These are phyloP conservation scores for Isoetes taiwanensis DNA, from an alignment of 75 land plant species.

Conservation along the genomic window DNA sequence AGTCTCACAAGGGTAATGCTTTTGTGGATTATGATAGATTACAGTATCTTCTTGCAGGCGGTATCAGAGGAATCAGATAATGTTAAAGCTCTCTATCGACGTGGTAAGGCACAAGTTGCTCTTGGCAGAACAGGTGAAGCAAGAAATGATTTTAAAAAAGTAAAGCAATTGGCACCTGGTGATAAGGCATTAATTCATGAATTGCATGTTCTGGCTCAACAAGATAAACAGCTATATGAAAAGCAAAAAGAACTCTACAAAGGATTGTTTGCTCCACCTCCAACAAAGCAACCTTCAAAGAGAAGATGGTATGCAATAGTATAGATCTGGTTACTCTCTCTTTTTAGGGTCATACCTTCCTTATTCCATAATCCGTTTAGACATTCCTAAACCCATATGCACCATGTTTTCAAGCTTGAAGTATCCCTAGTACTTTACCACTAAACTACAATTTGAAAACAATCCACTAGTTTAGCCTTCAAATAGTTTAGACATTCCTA, in stretches of 20 bases:
- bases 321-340: slow-evolving; percentile 49
- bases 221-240: slow-evolving; percentile 71
- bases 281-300: slow-evolving; percentile 34
- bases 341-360: slow-evolving; percentile 16
- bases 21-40: no score
- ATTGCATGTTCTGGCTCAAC: slow-evolving; percentile 51
- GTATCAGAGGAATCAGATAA: slow-evolving; percentile 80
- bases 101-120: slow-evolving; percentile 87
- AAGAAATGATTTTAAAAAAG: slow-evolving; percentile 70
- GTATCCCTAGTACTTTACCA: no score
- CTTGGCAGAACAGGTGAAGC: slow-evolving; percentile 85
- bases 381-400: no score
- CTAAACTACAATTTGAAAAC: no score
- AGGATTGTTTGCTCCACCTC: slow-evolving; percentile 73
- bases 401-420: no score
- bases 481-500: no score
- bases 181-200: slow-evolving; percentile 71
- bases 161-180: slow-evolving; percentile 51
- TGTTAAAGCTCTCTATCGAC: slow-evolving; percentile 76
- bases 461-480: no score
- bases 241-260: slow-evolving; percentile 93
- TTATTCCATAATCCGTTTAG: no score
- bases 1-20: no score
- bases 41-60: no score
- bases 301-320: slow-evolving; percentile 24